Conservation (phyloP, 1,284 basidiomycete species). For the Schizophyllum commune region DNA sequence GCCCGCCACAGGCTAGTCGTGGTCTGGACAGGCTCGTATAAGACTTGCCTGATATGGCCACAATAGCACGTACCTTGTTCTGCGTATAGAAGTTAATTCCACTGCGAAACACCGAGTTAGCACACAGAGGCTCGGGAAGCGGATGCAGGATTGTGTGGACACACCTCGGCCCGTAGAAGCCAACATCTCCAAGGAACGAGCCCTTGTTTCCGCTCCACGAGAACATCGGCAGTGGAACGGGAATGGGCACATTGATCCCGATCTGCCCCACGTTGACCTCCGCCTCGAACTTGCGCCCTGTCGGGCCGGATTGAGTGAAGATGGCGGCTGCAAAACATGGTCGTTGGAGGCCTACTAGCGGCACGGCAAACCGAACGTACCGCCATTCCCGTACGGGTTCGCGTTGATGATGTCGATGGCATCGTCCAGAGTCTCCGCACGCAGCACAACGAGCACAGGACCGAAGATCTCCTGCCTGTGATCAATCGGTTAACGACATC, state of each 20-base stretch:
- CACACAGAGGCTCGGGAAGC: constrained; percentile 1
- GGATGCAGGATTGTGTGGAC: not conserved
- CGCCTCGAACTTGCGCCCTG: constrained; percentile 89
- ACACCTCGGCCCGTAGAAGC: constrained; percentile 84
- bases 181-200: constrained; percentile 78
- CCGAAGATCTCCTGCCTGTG: constrained; percentile 91
- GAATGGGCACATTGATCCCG: constrained; percentile 91
- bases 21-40: constrained; percentile 37
- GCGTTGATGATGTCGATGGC: constrained; percentile 86
- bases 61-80: constrained; percentile 51
- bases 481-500: constrained; percentile 2
- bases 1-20: constrained; percentile 78
- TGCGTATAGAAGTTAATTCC: constrained; percentile 90
- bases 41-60: not conserved
- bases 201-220: constrained; percentile 88
- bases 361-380: constrained; percentile 93
- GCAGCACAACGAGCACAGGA: constrained; percentile 78
- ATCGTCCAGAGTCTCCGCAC: constrained; percentile 84
- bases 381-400: constrained; percentile 90
- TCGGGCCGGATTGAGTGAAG: constrained; percentile 96
- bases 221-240: constrained; percentile 85
- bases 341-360: no score
- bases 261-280: constrained; percentile 90
- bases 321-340: constrained; percentile 62
- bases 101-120: constrained; percentile 25